Conservation (phyloP, 192 early-diverging fungal genomes). For the Gonapodya sp. region DNA sequence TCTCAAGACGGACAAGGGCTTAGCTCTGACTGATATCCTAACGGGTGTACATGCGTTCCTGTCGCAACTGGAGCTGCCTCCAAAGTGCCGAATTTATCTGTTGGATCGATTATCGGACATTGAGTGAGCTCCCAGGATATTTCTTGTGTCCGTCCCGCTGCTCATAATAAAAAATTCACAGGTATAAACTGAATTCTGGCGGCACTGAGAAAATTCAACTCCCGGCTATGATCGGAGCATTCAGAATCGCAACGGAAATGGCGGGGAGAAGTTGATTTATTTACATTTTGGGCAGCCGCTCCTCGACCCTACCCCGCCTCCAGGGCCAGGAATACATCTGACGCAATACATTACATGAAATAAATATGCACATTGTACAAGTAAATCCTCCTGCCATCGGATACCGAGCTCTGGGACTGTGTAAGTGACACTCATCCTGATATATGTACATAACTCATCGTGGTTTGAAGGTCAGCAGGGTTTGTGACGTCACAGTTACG, state of each 20-base stretch:
- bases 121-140: conserved; percentile 50
- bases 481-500: no score
- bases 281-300: no score
- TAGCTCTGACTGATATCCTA: conserved; percentile 86
- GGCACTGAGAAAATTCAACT: conserved; percentile 83
- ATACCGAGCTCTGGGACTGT: no score
- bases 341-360: no score
- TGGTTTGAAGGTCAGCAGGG: no score
- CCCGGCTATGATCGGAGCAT: conserved; percentile 74
- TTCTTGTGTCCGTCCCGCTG: conserved; percentile 3
- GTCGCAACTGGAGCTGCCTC: conserved; percentile 62
- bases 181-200: conserved; percentile 73
- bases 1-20: conserved; percentile 72
- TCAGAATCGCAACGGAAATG: conserved; percentile 67
- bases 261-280: conserved; percentile 22
- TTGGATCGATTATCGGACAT: conserved; percentile 78
- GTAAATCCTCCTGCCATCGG: no score
- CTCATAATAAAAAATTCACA: conserved; percentile 28
- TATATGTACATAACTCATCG: no score
- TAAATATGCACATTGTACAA: no score
- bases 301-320: no score
- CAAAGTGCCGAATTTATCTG: conserved; percentile 53
- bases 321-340: no score
- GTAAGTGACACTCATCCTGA: no score
- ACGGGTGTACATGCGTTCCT: conserved; percentile 63